These are phyloP conservation scores for Rhizopus stolonifer DNA, from an alignment of 371 early-diverging fungal genomes.

Conservation along the genomic window DNA sequence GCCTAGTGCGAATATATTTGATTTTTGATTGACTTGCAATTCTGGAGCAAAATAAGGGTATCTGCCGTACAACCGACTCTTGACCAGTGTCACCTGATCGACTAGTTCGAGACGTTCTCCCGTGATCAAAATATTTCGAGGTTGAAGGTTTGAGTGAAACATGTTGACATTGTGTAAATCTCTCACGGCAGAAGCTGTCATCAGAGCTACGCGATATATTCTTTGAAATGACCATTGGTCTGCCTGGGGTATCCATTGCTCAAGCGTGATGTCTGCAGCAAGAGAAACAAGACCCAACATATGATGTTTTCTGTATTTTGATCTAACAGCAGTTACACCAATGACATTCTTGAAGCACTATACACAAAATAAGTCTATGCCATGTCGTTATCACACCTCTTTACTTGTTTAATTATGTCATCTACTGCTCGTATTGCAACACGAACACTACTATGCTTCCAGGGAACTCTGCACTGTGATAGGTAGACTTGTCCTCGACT, in stretches of 20 bases:
- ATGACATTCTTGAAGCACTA: conserved; percentile 4
- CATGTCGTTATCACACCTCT: not conserved
- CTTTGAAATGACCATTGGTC: conserved; percentile 24
- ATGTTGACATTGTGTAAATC: conserved; percentile 9
- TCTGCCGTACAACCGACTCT: conserved; percentile 24
- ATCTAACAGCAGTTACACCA: conserved; percentile 21
- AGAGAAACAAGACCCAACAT: conserved; percentile 11
- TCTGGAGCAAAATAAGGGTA: conserved; percentile 50
- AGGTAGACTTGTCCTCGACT: conserved; percentile 22
- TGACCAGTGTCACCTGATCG: not conserved
- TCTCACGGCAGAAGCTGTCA: conserved; percentile 6
- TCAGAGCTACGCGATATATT: conserved; percentile 9
- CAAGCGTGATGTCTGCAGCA: conserved; percentile 12
- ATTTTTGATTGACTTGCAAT: conserved; percentile 7
- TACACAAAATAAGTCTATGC: not conserved
- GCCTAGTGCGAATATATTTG: conserved; percentile 42
- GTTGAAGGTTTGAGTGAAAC: conserved; percentile 23
- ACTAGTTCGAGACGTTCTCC: not conserved
- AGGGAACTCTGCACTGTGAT: conserved; percentile 12
- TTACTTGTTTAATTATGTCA: conserved; percentile 1
- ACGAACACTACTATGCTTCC: not conserved
- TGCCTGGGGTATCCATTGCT: conserved; percentile 26
- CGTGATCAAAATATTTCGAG: conserved; percentile 9
- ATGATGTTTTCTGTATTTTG: conserved; percentile 4
- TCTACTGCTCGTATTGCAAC: conserved; percentile 2